These are phyloP conservation scores for Termitomyces sp. DNA, from an alignment of 768 basidiomycete species.

Conservation along the genomic window DNA sequence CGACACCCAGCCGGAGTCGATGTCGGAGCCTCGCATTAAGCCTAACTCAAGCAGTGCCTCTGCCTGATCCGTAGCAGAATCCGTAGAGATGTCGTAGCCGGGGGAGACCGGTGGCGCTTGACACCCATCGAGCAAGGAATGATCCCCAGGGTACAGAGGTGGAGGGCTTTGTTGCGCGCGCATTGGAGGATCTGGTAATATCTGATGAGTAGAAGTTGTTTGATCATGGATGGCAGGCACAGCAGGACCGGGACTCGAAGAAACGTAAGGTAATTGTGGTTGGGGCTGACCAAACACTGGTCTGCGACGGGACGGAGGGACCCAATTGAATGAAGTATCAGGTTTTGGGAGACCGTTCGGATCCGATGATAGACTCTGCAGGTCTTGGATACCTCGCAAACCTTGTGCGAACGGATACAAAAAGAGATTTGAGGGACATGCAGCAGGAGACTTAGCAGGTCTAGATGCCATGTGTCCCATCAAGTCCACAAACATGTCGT, in stretches of 20 bases:
- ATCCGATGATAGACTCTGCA: conserved; percentile 1
- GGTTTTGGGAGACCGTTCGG: conserved; percentile 11
- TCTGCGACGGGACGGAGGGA: conserved; percentile 3
- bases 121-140: neutral
- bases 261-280: neutral
- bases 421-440: neutral
- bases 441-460: conserved; percentile 8
- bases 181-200: neutral
- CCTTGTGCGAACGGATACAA: neutral
- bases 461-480: conserved; percentile 8
- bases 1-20: conserved; percentile 43
- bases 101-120: neutral
- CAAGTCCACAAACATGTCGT: neutral
- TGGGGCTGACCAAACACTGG: neutral
- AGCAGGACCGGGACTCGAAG: neutral
- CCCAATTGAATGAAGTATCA: conserved; percentile 16
- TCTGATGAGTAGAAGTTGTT: neutral
- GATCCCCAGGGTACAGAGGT: neutral
- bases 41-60: conserved; percentile 38
- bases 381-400: neutral
- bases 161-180: neutral
- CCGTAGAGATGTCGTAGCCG: neutral
- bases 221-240: neutral
- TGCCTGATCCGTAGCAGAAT: conserved; percentile 15
- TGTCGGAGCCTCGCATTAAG: conserved; percentile 35